Evolutionary conservation across 1,284 basidiomycete genomes (phyloP), one percentile per base, ranked within the genome.

Genomic region (Coriolopsis trogii): DNA sequence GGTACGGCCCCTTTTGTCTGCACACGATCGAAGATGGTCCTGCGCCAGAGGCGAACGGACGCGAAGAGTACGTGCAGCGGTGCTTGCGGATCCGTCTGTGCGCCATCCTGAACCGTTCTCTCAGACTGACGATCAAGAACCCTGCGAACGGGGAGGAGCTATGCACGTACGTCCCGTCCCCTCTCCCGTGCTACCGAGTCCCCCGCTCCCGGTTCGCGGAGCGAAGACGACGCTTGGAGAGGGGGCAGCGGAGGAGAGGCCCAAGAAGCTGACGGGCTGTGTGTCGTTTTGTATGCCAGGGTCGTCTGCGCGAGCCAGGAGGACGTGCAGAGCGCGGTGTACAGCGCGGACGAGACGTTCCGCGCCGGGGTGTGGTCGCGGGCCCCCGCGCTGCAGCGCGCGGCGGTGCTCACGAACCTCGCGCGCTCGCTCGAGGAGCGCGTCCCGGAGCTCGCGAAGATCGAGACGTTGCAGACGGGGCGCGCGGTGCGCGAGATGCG

Each of bases 391-490:
- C 63, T 82, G 0, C 68, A 79, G 36, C 84, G 90, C 30, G 84
- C 90, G 2, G 74, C 73, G 45, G 76, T 86, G n/a, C 74, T 93
- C 4, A 76, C 82, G 3, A 78, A 77, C 31, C 73, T 93, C 21
- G 89, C 90, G 4, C 73, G 81, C 7, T 62, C 74, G 2, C 73
- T 93, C 5, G 81, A 85, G 56, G 72, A 73, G 15, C 74, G 73
- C 49, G 70, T 87, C 20, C 73, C 78, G 1, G 75, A 83, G 28
- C 67, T 92, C 20, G 88, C 88, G 1, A 67, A 72, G 34, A 72
- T 89, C n/a, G 91, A 93, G 67, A 80, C 81, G 1, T 52, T 84
- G 42, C 89, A 92, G 66, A 91, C 89, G 0, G 89, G 91, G 6
- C 76, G 91, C 46, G 73, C 87, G 15, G 82, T 91, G 44, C 75